Evolutionary conservation across 345 rosid species (phyloP), one percentile per base, ranked within the genome.

Genomic region (Turritis glabra): DNA sequence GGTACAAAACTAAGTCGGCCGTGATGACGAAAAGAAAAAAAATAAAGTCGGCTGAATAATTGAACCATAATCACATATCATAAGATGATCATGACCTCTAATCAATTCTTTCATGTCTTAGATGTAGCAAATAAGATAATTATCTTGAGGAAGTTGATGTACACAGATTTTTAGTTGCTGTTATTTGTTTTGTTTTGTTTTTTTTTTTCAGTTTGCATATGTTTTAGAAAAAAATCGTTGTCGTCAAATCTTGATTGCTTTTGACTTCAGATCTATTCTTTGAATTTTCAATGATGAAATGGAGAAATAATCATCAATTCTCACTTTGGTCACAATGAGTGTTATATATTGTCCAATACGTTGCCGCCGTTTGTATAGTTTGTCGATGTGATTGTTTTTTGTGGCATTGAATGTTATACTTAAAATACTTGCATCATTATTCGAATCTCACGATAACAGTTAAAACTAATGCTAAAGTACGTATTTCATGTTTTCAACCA

Each of bases 31-130:
- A 56, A 32, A 64, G 11, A 37, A 15, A 0, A 4, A 14, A 51
- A n/a, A n/a, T n/a, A n/a, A 73, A 55, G 50, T 25, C 48, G 14
- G 59, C 52, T 47, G 30, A 66, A 74, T 35, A 47, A 74, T 74
- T 46, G 72, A 66, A 74, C 52, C 35, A 23, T 32, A 43, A 44
- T 44, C 71, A 47, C 29, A 74, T 74, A 56, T 55, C 40, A 54
- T 65, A 46, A 27, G 41, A 46, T 55, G 72, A 65, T n/a, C 22
- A 47, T 46, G 72, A 33, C 66, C 66, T 65, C 48, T 47, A 18
- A 66, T 57, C 43, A 47, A n/a, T 57, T 35, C 10, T 25, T 35
- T 46, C 59, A 17, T 46, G 21, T 41, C 64, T 21, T 27, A 53
- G 25, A 73, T 41, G 17, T 53, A 29, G 37, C 55, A 55, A 43